phyloP scores from a whole-genome alignment of 345 rosid species.

The Ceriops zippeliana region DNA sequence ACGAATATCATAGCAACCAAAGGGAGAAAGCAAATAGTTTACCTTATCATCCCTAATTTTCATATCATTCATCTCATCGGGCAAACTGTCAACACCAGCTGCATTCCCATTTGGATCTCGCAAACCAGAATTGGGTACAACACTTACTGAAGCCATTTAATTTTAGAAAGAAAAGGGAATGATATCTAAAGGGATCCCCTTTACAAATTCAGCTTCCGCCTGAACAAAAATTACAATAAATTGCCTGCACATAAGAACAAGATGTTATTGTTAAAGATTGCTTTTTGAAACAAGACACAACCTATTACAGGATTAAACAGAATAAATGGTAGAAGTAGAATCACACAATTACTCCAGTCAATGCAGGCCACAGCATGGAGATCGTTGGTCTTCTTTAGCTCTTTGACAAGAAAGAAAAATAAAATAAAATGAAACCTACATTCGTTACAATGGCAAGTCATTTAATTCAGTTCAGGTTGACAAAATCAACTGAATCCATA shows the following conservation, averaged over 20 bases:
- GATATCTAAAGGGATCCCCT: neutral
- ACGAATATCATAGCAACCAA: neutral
- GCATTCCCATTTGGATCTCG: conserved; percentile 51
- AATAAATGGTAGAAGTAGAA: no score
- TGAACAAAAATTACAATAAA: conserved; percentile 5
- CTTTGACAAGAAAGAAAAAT: no score
- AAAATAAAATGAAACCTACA: no score
- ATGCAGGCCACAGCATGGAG: no score
- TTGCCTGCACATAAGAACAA: conserved; percentile 6
- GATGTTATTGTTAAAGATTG: no score
- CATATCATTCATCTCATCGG: conserved; percentile 89
- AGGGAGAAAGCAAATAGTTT: neutral
- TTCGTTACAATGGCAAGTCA: no score
- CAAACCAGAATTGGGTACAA: conserved; percentile 52
- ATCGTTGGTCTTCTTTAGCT: no score
- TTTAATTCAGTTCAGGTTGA: no score
- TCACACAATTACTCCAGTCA: no score
- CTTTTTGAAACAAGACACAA: no score
- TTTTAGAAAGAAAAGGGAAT: conserved; percentile 5
- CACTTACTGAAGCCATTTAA: conserved; percentile 60
- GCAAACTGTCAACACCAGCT: conserved; percentile 69
- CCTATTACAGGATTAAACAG: no score
- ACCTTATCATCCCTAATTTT: conserved; percentile 91
- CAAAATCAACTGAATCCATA: no score
- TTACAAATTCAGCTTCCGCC: conserved; percentile 10